Evolutionary conservation across 257 asterid genomes (phyloP), one percentile per base, ranked within the genome.

Genomic region (Lithospermum erythrorhizon): DNA sequence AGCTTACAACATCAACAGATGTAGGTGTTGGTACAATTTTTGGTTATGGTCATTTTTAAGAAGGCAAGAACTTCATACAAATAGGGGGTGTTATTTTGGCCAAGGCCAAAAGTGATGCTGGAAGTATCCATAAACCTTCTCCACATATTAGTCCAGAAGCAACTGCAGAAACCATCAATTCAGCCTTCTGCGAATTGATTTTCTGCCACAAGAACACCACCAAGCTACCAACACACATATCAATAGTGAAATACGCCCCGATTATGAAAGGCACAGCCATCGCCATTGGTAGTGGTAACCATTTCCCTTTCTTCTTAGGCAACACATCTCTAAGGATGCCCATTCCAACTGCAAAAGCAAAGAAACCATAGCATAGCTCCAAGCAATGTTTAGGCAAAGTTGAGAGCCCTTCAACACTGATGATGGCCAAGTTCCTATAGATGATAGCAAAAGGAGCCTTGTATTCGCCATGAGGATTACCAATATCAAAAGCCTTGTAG

Each of bases 111-210:
- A 89, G 27, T 0, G 97, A 81, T 0, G 97, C 81, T 2, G 97
- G 97, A 58, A 89, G 80, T n/a, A 78, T 67, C 97, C 97, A 89
- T 52, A 89, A 64, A 2, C 96, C 96, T 65, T 89, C 96, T 5
- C 96, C 96, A 68, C 96, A 89, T 0, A 89, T 89, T 27, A 89
- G 71, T 16, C 95, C 97, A 9, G 96, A 86, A 48, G 96, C 95
- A 69, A 81, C 82, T 0, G 94, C 91, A 8, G 97, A 93, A 57
- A 89, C 78, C 93, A 87, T 79, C 55, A 78, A 18, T 19, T 73
- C 77, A 1, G 93, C 97, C 71, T 73, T 76, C 22, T 55, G 67
- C 0, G 78, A 7, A 29, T 79, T 65, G 7, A 84, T 25, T 47
- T 73, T 89, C 7, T 83, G 74, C 95, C 91, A 84, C 55, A 76